Evolutionary conservation across 805 yeast species (phyloP), one percentile per base, ranked within the genome.

Genomic region (Pichia heedii): DNA sequence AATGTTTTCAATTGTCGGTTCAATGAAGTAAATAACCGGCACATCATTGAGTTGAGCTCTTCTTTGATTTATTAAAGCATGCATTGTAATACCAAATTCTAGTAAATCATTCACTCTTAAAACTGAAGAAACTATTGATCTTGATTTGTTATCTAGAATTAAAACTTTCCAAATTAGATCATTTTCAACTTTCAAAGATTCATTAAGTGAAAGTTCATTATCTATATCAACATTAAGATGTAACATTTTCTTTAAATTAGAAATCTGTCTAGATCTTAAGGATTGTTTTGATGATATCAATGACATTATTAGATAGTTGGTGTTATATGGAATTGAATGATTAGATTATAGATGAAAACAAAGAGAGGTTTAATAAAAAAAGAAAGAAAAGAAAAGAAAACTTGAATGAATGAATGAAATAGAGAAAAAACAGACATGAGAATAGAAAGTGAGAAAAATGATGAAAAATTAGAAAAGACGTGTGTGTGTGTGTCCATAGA

Each of bases 21-120:
- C 83, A 29, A 93, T 82, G 54, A 93, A 90, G 64, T 93, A 93
- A 37, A 93, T 77, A 4, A 79, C 97, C 0, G 97, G 97, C 13
- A 90, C 97, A 55, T 93, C 98, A 2, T 95, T 89, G 41, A 93
- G 70, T 1, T 90, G 74, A n/a, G 89, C 77, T 48, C 98, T 71
- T 45, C 74, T 76, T 38, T 87, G 71, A 43, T 70, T 70, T 43
- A 90, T 77, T 40, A 84, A 64, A 46, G 90, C 72, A 58, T 93
- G 97, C 55, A 88, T 81, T 0, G 99, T 93, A 44, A 93, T 81
- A 10, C 98, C 98, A 57, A 86, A 84, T 52, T 82, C 78, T 53
- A 93, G 71, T 51, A 93, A 69, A 60, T 94, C 98, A 54, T 87
- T 87, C 48, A 90, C 96, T 46, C 97, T 71, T 44, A 93, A 65